Conservation (phyloP, 495 filamentous ascomycete species). For the Neurospora sp. region DNA sequence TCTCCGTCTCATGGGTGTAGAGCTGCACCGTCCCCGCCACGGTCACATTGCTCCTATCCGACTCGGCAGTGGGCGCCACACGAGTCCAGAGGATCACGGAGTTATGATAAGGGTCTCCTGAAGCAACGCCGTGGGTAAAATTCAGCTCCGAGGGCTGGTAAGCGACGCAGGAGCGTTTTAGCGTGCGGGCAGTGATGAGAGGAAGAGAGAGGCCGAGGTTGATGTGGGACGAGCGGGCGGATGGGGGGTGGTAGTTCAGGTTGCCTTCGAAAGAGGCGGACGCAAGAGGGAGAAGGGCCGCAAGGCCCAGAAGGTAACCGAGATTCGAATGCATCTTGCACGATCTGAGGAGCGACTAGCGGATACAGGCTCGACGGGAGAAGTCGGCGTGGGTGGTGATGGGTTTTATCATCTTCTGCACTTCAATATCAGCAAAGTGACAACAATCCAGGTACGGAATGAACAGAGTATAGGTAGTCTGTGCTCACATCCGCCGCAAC, state of each 20-base stretch:
- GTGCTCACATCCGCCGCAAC: no score
- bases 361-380: background rate
- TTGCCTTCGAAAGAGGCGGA: slow-evolving; percentile 30
- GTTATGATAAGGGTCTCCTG: slow-evolving; percentile 51
- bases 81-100: slow-evolving; percentile 60
- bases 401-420: background rate
- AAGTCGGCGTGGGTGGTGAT: background rate
- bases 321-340: background rate
- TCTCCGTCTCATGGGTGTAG: slow-evolving; percentile 45
- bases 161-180: slow-evolving; percentile 46
- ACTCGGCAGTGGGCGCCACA: slow-evolving; percentile 38
- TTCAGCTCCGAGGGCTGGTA: slow-evolving; percentile 30
- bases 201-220: slow-evolving; percentile 45
- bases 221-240: slow-evolving; percentile 37
- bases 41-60: slow-evolving; percentile 44
- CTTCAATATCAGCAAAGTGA: background rate
- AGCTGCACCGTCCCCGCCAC: slow-evolving; percentile 44
- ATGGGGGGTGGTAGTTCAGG: slow-evolving; percentile 52
- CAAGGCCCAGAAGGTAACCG: background rate
- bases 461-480: background rate
- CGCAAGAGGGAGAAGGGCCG: background rate
- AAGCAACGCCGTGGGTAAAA: slow-evolving; percentile 38
- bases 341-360: background rate
- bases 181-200: slow-evolving; percentile 25
- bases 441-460: background rate